phyloP scores from a whole-genome alignment of 768 basidiomycete genomes.

The Cytidiella melzeri region DNA sequence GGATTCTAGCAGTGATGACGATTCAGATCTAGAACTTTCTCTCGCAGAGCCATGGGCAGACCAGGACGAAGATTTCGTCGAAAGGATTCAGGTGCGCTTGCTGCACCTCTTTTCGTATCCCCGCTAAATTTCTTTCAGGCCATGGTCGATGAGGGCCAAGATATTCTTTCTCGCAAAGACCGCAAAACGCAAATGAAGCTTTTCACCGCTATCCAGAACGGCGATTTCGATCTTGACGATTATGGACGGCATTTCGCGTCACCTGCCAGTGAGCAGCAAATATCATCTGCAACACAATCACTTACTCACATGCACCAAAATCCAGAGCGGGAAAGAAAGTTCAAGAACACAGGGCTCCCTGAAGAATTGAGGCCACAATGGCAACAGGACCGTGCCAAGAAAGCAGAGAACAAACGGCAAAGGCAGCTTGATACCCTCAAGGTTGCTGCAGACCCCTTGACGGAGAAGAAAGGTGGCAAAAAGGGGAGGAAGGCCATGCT shows the following conservation, averaged over 20 bases:
- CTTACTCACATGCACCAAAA: background rate
- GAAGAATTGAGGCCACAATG: slow-evolving; percentile 60
- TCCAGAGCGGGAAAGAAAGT: slow-evolving; percentile 41
- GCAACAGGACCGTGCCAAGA: slow-evolving; percentile 78
- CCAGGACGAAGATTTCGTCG: slow-evolving; percentile 52
- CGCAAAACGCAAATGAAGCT: slow-evolving; percentile 47
- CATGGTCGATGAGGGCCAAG: slow-evolving; percentile 53
- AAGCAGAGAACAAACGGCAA: slow-evolving; percentile 66
- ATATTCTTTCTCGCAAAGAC: slow-evolving; percentile 37
- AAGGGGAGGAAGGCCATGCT: slow-evolving; percentile 66
- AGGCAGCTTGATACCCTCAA: slow-evolving; percentile 53
- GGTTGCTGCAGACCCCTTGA: slow-evolving; percentile 56
- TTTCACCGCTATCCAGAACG: slow-evolving; percentile 57
- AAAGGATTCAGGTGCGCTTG: slow-evolving; percentile 44
- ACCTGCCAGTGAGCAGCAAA: slow-evolving; percentile 44
- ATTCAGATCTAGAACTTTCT: slow-evolving; percentile 19
- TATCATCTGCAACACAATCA: background rate
- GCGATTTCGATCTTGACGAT: slow-evolving; percentile 34
- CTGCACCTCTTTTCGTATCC: background rate
- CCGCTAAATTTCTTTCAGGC: slow-evolving; percentile 33
- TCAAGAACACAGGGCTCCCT: slow-evolving; percentile 44
- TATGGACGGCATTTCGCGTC: slow-evolving; percentile 25
- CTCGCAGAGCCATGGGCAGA: slow-evolving; percentile 36
- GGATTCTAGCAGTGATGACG: slow-evolving; percentile 14
- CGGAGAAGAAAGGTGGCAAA: slow-evolving; percentile 57